Conservation (phyloP, 495 filamentous ascomycete species). For the Beverwykella pulmonaria region DNA sequence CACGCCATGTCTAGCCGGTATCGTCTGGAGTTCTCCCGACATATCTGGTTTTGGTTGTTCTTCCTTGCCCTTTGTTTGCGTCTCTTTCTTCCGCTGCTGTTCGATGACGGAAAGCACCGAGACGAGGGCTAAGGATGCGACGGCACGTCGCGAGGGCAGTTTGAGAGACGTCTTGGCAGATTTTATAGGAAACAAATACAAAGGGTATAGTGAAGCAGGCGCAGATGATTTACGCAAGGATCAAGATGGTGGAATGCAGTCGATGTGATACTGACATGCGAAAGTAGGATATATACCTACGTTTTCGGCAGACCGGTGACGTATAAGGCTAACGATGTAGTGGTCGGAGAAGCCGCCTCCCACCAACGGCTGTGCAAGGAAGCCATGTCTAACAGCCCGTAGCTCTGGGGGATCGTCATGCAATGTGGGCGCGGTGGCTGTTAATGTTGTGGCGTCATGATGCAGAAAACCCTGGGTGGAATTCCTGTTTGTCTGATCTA, state of each 20-base stretch:
- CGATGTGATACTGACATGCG: not conserved
- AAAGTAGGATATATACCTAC: slow-evolving; percentile 19
- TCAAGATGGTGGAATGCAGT: not conserved
- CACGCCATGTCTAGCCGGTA: slow-evolving; percentile 53
- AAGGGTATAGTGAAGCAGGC: not conserved
- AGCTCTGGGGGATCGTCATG: slow-evolving; percentile 7
- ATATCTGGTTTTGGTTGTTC: slow-evolving; percentile 23
- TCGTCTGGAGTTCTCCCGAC: slow-evolving; percentile 44
- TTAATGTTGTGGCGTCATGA: slow-evolving; percentile 32
- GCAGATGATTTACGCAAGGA: not conserved
- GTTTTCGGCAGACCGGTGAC: slow-evolving; percentile 18
- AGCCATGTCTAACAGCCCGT: not conserved
- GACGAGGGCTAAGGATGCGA: slow-evolving; percentile 30
- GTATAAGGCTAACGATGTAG: slow-evolving; percentile 16
- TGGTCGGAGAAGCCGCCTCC: not conserved
- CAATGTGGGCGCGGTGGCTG: not conserved
- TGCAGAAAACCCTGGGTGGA: slow-evolving; percentile 11
- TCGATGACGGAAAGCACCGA: slow-evolving; percentile 26
- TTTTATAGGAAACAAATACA: not conserved
- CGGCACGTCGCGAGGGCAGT: slow-evolving; percentile 22
- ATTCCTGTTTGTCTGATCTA: not conserved
- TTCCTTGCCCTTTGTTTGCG: not conserved
- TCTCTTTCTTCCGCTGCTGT: slow-evolving; percentile 24
- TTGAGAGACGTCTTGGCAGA: slow-evolving; percentile 28
- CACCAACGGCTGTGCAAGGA: slow-evolving; percentile 21